Base-by-base conservation (phyloP, 108 stramenopile genomes). In the Skeletonema potamos region DNA sequence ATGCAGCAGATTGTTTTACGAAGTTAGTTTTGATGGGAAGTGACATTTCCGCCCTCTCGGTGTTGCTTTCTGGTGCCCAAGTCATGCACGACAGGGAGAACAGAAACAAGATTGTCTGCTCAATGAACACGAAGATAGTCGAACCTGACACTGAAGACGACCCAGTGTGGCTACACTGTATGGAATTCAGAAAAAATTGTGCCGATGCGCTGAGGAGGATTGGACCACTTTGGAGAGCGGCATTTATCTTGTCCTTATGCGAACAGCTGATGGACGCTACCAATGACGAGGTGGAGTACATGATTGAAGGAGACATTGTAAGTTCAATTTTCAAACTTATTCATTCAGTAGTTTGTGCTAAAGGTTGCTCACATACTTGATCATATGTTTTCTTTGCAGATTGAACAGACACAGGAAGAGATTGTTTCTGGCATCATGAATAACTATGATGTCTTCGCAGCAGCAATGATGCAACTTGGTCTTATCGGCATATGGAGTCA, bases 401-500 rank as follows among this genome's bases (percentile, higher is more conserved):
- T 71, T 20, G 80, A 88, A 15, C 86, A 94, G 74, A 77, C 64
- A 7, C 83, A 85, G 27, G 91, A 91, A 68, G 94, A 92, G 59
- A 48, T 66, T 27, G 72, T 86, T 56, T 63, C 66, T 66, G 84
- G 86, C 20, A 84, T 89, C 66, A 84, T 92, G 22, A 77, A 88
- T 29, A 77, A 82, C 22, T 95, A 89, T 54, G 87, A 91, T 34
- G 80, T 80, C 18, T 84, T 91, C 58, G 91, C 88, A 8, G 86
- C 84, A 27, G 88, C 94, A 2, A 78, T 92, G 73, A 85, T 91
- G 68, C 85, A 87, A 27, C 60, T 92, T 24, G 94, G 90, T 17
- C 73, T 92, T 34, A 82, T 92, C 39, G 90, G 90, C 2, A 87
- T 91, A 24, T 91, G 88, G 91, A 79, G 68, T 37, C 84, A 86